Evolutionary conservation across 108 stramenopile species (phyloP).

Genomic region (Epipyxis sp.): DNA sequence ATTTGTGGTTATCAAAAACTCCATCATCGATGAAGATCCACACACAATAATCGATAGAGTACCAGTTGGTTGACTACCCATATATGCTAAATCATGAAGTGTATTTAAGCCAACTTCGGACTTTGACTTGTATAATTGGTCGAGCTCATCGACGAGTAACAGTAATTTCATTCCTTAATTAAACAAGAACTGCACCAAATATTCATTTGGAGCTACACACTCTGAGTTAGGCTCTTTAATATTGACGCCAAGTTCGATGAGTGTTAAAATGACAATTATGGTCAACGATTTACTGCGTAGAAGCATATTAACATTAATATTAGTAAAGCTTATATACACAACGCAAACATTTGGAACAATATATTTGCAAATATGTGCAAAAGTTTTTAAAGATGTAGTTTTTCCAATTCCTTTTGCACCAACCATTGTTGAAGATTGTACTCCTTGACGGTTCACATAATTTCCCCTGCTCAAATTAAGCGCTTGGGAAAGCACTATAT

Average conservation of each 20-base stretch:
- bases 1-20: constrained; percentile 8
- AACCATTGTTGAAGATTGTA: background rate
- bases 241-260: background rate
- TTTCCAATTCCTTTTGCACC: constrained; percentile 5
- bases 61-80: constrained; percentile 31
- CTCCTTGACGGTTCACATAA: background rate
- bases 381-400: background rate
- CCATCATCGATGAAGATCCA: constrained; percentile 16
- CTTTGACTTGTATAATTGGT: background rate
- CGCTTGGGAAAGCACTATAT: background rate
- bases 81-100: constrained; percentile 29
- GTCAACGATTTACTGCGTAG: background rate
- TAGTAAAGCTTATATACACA: background rate
- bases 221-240: background rate
- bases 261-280: background rate
- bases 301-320: background rate
- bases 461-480: background rate
- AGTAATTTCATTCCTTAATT: background rate
- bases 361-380: background rate
- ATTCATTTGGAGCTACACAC: background rate
- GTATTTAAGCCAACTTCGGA: too few species aligned
- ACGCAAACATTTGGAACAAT: background rate
- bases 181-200: background rate
- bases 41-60: constrained; percentile 11
- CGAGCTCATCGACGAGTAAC: background rate